These are phyloP conservation scores for Rubus idaeus DNA, from an alignment of 306 rosid species.

Conservation along the genomic window DNA sequence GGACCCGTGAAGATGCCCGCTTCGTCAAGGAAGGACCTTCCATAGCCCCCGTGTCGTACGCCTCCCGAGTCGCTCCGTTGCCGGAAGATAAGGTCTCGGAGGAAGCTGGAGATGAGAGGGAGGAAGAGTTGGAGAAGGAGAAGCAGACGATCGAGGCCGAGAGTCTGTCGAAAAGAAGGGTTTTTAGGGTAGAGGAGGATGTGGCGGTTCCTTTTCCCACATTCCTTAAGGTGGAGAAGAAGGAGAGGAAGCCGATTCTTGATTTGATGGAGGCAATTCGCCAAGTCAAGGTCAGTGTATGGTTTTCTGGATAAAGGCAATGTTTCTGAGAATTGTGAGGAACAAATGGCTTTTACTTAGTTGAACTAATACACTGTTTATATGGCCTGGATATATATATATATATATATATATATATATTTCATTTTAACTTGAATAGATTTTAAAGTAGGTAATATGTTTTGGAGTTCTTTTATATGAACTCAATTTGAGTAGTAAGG, in stretches of 20 bases:
- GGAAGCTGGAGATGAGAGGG: conserved; percentile 11
- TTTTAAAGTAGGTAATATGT: neutral
- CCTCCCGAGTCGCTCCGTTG: conserved; percentile 68
- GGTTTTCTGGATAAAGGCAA: neutral
- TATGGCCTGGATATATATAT: neutral
- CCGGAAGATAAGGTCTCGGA: conserved; percentile 56
- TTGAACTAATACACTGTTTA: neutral
- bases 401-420: neutral
- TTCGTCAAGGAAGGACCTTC: conserved; percentile 64
- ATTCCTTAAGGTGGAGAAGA: conserved; percentile 60
- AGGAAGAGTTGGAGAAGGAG: conserved; percentile 43
- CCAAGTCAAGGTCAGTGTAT: conserved; percentile 68
- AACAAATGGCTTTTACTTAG: neutral
- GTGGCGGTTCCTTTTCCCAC: conserved; percentile 69
- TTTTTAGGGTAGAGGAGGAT: conserved; percentile 56
- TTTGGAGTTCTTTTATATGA: neutral
- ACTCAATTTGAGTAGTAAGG: neutral
- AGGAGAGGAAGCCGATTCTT: conserved; percentile 58
- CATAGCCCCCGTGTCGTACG: conserved; percentile 59
- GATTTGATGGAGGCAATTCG: conserved; percentile 85
- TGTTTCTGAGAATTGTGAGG: neutral
- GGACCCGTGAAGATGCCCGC: conserved; percentile 74
- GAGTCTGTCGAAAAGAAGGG: conserved; percentile 39
- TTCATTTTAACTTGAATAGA: neutral
- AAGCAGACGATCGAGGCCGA: conserved; percentile 49